Conservation (phyloP, 805 yeast species). For the Candida broadrunensis region DNA sequence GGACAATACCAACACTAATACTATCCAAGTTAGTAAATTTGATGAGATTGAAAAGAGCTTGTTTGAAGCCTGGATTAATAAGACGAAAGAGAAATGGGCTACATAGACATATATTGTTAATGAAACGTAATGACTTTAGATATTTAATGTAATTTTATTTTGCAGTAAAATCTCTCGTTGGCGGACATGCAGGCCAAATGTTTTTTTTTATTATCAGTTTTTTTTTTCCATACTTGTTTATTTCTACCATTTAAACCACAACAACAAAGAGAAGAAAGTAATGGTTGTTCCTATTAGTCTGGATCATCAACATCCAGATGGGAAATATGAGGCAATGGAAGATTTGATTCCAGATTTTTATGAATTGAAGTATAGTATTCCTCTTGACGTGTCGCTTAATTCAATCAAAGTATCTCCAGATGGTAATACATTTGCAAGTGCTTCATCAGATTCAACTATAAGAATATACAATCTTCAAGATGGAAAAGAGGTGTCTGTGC, state of each 20-base stretch:
- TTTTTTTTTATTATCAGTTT: too few species aligned
- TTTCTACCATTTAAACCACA: too few species aligned
- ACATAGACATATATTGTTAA: background rate
- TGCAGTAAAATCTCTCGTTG: too few species aligned
- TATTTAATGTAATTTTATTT: too few species aligned
- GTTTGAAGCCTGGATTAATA: slow-evolving; percentile 41
- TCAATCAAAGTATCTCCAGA: slow-evolving; percentile 61
- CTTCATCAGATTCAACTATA: slow-evolving; percentile 30
- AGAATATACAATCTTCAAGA: slow-evolving; percentile 18
- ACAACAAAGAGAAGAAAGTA: background rate
- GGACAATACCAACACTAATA: too few species aligned
- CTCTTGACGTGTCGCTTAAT: slow-evolving; percentile 23
- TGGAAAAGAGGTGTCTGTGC: slow-evolving; percentile 29
- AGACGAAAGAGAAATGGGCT: slow-evolving; percentile 8
- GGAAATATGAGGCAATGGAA: background rate
- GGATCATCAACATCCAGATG: background rate
- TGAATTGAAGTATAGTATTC: background rate
- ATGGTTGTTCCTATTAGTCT: background rate
- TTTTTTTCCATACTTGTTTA: too few species aligned
- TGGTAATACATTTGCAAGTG: slow-evolving; percentile 54
- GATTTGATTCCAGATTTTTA: background rate
- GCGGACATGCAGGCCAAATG: too few species aligned
- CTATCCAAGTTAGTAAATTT: slow-evolving; percentile 10
- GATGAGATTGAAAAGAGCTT: slow-evolving; percentile 42
- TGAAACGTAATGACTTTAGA: too few species aligned